These are phyloP conservation scores for Barnettozyma sp. DNA, from an alignment of 805 yeast species.

Conservation along the genomic window DNA sequence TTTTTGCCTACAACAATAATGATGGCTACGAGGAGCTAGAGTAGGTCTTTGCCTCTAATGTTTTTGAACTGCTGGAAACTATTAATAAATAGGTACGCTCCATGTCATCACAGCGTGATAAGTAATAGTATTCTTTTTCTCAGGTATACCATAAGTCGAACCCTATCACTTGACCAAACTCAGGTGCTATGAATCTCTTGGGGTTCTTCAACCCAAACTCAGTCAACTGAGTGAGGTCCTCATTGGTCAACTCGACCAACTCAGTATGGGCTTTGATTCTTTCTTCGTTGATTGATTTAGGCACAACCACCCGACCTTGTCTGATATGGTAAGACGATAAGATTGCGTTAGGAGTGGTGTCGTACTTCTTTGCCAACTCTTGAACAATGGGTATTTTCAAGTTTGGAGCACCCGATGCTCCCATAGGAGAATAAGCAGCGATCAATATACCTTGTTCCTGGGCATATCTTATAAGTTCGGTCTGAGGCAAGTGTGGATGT, in stretches of 20 bases:
- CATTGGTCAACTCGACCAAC: slow-evolving; percentile 32
- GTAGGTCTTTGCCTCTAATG: neutral
- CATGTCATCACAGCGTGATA: too few relatives aligned
- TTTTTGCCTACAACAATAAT: slow-evolving; percentile 52
- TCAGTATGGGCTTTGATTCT: slow-evolving; percentile 40
- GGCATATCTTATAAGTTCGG: slow-evolving; percentile 45
- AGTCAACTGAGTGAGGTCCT: slow-evolving; percentile 33
- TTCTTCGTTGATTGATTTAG: slow-evolving; percentile 59
- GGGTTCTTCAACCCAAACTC: slow-evolving; percentile 26
- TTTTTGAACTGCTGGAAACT: neutral
- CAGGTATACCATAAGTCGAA: slow-evolving; percentile 9
- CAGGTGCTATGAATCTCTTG: slow-evolving; percentile 26
- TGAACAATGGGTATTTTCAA: slow-evolving; percentile 42
- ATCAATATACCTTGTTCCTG: slow-evolving; percentile 39
- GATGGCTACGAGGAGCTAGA: slow-evolving; percentile 14
- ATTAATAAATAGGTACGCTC: neutral
- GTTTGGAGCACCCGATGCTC: slow-evolving; percentile 58
- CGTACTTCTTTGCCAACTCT: slow-evolving; percentile 50
- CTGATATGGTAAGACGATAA: slow-evolving; percentile 56
- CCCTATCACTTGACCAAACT: slow-evolving; percentile 9
- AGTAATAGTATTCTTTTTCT: neutral
- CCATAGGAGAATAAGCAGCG: slow-evolving; percentile 62
- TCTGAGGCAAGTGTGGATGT: slow-evolving; percentile 61
- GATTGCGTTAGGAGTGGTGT: slow-evolving; percentile 48
- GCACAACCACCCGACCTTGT: slow-evolving; percentile 53